These are phyloP conservation scores for Whalleya microplaca DNA, from an alignment of 2,329 filamentous ascomycete genomes.

Conservation along the genomic window DNA sequence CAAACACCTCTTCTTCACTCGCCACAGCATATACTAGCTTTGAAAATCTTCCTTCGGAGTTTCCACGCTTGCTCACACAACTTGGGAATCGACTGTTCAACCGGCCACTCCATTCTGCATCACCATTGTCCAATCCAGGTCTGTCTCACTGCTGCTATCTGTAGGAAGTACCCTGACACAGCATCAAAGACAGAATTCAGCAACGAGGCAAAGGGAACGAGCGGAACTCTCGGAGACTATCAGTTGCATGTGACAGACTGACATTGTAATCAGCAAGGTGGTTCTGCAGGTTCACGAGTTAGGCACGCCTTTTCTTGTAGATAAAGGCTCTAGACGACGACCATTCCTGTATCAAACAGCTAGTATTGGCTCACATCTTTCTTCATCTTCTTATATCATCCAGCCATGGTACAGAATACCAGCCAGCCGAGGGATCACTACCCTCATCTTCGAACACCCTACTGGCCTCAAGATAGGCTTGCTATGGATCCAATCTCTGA, in stretches of 20 bases:
- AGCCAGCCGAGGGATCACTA: conserved; percentile 43
- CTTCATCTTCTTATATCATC: conserved; percentile 10
- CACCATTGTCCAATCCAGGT: conserved; percentile 12
- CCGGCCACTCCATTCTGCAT: conserved; percentile 14
- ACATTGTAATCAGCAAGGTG: conserved; percentile 10
- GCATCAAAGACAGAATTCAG: conserved; percentile 20
- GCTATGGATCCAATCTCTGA: conserved; percentile 31
- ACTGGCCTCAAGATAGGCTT: conserved; percentile 37
- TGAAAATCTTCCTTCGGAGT: conserved; percentile 12
- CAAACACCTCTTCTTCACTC: conserved; percentile 17
- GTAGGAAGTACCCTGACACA: conserved; percentile 19
- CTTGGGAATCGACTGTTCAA: conserved; percentile 12
- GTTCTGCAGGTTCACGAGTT: conserved; percentile 15
- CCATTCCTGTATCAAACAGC: conserved; percentile 14
- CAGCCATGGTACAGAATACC: conserved; percentile 46
- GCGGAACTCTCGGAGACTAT: conserved; percentile 4
- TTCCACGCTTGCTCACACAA: neutral
- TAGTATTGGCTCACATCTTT: conserved; percentile 11
- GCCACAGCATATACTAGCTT: conserved; percentile 28
- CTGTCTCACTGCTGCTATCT: conserved; percentile 15
- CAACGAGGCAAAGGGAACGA: conserved; percentile 14
- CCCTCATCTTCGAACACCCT: conserved; percentile 36
- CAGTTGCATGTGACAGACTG: conserved; percentile 21
- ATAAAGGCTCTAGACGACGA: conserved; percentile 4
- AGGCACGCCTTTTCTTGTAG: neutral